Conservation (phyloP, 1,139 yeast genomes). For the Blastobotrys proliferans region DNA sequence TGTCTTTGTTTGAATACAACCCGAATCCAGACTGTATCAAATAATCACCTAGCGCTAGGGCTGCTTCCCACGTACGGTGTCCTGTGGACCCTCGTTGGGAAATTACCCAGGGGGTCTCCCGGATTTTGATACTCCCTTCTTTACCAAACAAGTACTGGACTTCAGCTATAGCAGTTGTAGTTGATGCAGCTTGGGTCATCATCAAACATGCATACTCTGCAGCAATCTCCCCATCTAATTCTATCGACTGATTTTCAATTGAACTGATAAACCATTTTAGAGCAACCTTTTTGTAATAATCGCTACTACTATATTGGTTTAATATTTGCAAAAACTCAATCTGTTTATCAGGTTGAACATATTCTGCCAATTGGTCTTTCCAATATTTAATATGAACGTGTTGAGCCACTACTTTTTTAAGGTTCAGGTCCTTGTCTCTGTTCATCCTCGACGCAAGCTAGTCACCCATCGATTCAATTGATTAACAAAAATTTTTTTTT, state of each 20-base stretch:
- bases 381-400: slow-evolving; percentile 24
- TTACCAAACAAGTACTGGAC: slow-evolving; percentile 6
- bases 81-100: slow-evolving; percentile 77
- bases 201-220: slow-evolving; percentile 23
- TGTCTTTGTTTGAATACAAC: neutral
- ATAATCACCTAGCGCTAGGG: slow-evolving; percentile 58
- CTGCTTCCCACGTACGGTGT: slow-evolving; percentile 91
- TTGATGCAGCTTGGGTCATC: slow-evolving; percentile 1
- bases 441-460: too few relatives aligned
- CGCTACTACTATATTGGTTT: slow-evolving; percentile 9
- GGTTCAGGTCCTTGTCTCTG: too few relatives aligned
- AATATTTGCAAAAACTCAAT: slow-evolving; percentile 17
- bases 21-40: slow-evolving; percentile 27
- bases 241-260: slow-evolving; percentile 14
- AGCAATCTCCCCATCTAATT: slow-evolving; percentile 20
- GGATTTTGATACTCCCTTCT: slow-evolving; percentile 6
- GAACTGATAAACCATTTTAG: slow-evolving; percentile 20
- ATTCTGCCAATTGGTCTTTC: slow-evolving; percentile 11
- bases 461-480: too few relatives aligned
- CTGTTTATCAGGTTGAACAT: slow-evolving; percentile 15
- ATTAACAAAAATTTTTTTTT: too few relatives aligned
- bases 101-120: slow-evolving; percentile 33
- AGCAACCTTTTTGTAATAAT: slow-evolving; percentile 19
- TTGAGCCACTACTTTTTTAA: slow-evolving; percentile 21
- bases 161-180: neutral